Evolutionary conservation across 1,284 basidiomycete species (phyloP), one percentile per base, ranked within the genome.

Genomic region (Clitocybe nebularis): DNA sequence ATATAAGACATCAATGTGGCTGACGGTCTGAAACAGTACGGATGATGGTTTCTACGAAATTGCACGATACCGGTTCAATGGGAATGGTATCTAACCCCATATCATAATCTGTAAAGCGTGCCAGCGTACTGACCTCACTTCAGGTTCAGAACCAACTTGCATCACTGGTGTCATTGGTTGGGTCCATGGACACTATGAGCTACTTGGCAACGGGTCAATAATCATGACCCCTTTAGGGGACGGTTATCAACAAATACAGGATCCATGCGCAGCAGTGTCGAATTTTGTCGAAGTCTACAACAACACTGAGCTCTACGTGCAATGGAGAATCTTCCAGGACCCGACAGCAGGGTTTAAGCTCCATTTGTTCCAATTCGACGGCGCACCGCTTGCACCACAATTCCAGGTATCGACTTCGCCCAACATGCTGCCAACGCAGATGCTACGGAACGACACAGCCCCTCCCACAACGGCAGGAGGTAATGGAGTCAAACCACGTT

Each of bases 211-310:
- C 60, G 89, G 89, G 8, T 90, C 89, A 8, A 81, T 96, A 46
- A 59, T 74, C 28, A 65, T 89, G 56, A 68, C 58, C 1, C 87
- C 91, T 1, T 77, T 88, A 50, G 74, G 71, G 10, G 93, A 96
- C 60, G 93, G 93, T 10, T 89, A 79, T 64, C 89, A 94, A 60
- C 91, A 93, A 68, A 77, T 95, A 36, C 91, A 97, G 69, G 85
- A 93, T 53, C 82, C 89, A 0, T 97, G 93, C 58, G 86, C 84
- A 1, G 86, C 90, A 3, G 70, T 76, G 4, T 91, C 91, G 20
- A 90, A 92, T 62, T 82, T 92, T 59, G 77, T 94, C 56, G 82
- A 91, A 56, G 66, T 72, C 44, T 94, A 91, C 75, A 85, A 89
- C 67, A 57, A 75, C 50, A 84, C 79, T 5, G 79, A 84, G 55